phyloP scores from a whole-genome alignment of 257 asterid species.

The Henckelia pumila region DNA sequence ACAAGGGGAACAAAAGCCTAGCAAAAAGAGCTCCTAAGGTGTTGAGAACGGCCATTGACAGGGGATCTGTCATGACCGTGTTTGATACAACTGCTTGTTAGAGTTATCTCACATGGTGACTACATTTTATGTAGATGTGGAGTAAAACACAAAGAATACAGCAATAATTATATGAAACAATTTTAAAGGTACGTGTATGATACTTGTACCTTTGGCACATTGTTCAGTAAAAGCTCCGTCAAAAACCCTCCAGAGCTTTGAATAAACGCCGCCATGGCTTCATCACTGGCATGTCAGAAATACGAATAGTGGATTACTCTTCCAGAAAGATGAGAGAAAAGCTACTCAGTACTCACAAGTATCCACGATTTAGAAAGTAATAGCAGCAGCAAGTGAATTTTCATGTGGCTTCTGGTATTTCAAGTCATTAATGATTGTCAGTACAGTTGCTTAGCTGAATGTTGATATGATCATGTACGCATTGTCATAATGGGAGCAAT shows the following conservation, averaged over 20 bases:
- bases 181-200: too few relatives aligned
- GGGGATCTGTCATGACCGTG: not conserved
- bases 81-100: not conserved
- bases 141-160: not conserved
- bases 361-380: not conserved
- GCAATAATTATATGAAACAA: not conserved
- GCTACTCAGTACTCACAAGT: not conserved
- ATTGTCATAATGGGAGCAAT: too few relatives aligned
- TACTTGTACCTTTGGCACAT: conserved; percentile 34
- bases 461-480: not conserved
- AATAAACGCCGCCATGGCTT: conserved; percentile 48
- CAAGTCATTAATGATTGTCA: not conserved
- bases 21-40: not conserved
- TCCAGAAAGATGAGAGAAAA: not conserved
- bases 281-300: conserved; percentile 37
- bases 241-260: conserved; percentile 43
- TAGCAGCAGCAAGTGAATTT: not conserved
- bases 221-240: conserved; percentile 44
- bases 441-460: not conserved
- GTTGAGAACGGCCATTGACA: not conserved
- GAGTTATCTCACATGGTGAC: not conserved
- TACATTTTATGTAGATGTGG: not conserved
- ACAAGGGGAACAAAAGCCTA: not conserved
- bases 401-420: not conserved
- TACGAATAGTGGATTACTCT: conserved; percentile 14